Conservation (phyloP, 1,284 basidiomycete species). For the Cutaneotrichosporon arboriforme region DNA sequence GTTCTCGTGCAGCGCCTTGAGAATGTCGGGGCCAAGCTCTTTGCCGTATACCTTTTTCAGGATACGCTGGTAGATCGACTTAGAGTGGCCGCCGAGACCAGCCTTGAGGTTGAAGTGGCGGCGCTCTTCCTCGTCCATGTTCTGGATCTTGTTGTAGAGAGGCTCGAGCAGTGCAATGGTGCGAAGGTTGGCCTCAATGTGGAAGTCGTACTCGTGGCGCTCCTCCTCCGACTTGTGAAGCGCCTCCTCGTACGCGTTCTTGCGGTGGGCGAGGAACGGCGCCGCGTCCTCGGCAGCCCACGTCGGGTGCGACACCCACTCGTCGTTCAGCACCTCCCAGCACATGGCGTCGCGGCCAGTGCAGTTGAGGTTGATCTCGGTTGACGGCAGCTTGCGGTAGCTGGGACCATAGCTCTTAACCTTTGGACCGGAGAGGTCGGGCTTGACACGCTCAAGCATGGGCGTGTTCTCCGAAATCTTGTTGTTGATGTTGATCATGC, state of each 20-base stretch:
- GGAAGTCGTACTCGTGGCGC: conserved; percentile 95
- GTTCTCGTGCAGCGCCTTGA: conserved; percentile 86
- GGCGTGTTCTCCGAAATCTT: conserved; percentile 53
- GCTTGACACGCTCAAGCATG: conserved; percentile 60
- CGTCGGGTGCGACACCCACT: conserved; percentile 95
- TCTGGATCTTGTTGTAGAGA: conserved; percentile 74
- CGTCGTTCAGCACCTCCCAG: conserved; percentile 92
- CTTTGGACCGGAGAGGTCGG: conserved; percentile 45
- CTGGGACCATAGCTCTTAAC: conserved; percentile 67
- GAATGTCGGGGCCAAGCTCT: conserved; percentile 72
- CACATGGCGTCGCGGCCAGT: conserved; percentile 92
- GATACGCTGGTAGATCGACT: conserved; percentile 85
- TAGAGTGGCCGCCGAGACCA: conserved; percentile 82
- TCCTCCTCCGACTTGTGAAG: conserved; percentile 97
- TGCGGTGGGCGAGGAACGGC: conserved; percentile 91
- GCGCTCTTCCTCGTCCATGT: conserved; percentile 85
- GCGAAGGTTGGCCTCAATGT: conserved; percentile 84
- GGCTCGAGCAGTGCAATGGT: conserved; percentile 93
- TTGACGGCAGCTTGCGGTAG: conserved; percentile 82
- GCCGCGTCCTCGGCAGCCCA: conserved; percentile 94
- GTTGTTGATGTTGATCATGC: conserved; percentile 50
- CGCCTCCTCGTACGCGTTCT: conserved; percentile 94
- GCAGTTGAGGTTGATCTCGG: conserved; percentile 81
- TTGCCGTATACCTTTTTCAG: conserved; percentile 91
- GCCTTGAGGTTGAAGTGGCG: conserved; percentile 75